Conservation (phyloP, 331 rosid genomes). For the Pyrus hybrid region DNA sequence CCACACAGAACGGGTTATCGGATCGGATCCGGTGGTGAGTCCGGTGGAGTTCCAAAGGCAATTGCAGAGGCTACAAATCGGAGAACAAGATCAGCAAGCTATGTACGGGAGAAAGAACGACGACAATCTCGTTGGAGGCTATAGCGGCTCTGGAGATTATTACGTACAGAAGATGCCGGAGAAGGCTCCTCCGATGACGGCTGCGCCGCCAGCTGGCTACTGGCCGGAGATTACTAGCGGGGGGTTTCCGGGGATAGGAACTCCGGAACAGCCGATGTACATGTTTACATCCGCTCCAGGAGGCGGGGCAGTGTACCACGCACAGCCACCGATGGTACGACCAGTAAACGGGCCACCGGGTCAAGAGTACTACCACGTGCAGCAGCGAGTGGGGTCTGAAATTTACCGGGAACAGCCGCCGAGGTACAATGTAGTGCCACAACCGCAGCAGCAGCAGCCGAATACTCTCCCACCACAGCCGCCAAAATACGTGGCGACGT, state of each 20-base stretch:
- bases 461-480: slow-evolving; percentile 30
- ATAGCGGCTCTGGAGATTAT: slow-evolving; percentile 43
- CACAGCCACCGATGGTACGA: slow-evolving; percentile 45
- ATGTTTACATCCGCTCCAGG: slow-evolving; percentile 40
- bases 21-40: too few species aligned
- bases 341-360: slow-evolving; percentile 21
- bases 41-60: too few species aligned
- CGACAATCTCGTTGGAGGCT: slow-evolving; percentile 33
- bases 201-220: slow-evolving; percentile 21
- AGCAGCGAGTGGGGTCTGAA: slow-evolving; percentile 43
- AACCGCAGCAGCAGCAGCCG: slow-evolving; percentile 11
- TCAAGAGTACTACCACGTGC: slow-evolving; percentile 69
- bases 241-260: slow-evolving; percentile 31
- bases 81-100: too few species aligned
- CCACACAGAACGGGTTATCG: too few species aligned
- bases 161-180: slow-evolving; percentile 46
- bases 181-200: slow-evolving; percentile 22
- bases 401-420: slow-evolving; percentile 56
- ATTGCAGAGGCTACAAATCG: too few species aligned
- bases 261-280: slow-evolving; percentile 43
- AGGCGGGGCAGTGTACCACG: slow-evolving; percentile 47
- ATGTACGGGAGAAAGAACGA: slow-evolving; percentile 50
- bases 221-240: slow-evolving; percentile 59
- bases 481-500: too few species aligned
- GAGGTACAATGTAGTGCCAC: slow-evolving; percentile 35